Conservation (phyloP, 306 rosid species). For the Fragaria nilgerrensis region DNA sequence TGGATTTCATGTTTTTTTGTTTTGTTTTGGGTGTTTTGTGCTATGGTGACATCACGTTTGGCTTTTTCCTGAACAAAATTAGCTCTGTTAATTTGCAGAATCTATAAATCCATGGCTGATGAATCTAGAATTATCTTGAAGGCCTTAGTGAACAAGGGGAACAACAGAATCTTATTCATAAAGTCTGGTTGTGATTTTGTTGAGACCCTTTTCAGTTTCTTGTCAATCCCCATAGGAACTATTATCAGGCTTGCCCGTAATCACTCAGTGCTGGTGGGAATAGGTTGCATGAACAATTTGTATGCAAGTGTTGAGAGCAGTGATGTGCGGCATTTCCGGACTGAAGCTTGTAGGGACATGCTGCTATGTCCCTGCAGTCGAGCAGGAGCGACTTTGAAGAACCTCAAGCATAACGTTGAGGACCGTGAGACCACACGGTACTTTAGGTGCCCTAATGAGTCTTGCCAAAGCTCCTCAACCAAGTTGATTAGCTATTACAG, state of each 20-base stretch:
- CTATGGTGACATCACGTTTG: neutral
- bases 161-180: neutral
- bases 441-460: neutral
- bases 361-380: conserved; percentile 8
- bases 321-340: neutral
- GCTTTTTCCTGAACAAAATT: neutral
- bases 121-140: neutral
- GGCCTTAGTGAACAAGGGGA: conserved; percentile 6
- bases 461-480: neutral
- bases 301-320: neutral
- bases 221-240: conserved; percentile 16
- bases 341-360: neutral
- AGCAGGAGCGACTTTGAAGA: neutral
- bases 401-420: conserved; percentile 5
- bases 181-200: conserved; percentile 10
- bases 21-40: neutral
- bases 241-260: neutral
- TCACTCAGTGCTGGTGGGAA: neutral
- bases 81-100: neutral
- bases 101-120: neutral
- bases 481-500: neutral
- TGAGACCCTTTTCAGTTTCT: conserved; percentile 17
- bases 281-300: conserved; percentile 21
- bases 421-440: neutral
- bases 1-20: neutral